Evolutionary conservation across 352 stramenopile species (phyloP).

Genomic region (Peronosclerospora sorghi): DNA sequence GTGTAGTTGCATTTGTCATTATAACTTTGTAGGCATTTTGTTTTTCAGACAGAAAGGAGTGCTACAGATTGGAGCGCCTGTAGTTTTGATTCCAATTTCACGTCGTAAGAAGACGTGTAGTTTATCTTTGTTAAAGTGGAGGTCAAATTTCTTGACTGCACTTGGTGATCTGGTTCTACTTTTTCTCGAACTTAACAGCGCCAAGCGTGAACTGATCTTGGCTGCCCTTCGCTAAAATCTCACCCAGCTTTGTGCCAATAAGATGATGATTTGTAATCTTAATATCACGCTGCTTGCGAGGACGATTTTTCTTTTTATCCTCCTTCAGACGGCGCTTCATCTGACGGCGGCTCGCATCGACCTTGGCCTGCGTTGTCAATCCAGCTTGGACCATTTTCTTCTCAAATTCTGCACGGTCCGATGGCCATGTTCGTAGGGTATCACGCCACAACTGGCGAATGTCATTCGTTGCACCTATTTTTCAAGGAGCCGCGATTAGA

Average conservation of each 20-base stretch:
- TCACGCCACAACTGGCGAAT: conserved; percentile 77
- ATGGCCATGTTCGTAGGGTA: conserved; percentile 57
- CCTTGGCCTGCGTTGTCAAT: conserved; percentile 73
- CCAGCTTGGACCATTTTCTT: conserved; percentile 70
- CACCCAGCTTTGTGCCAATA: conserved; percentile 75
- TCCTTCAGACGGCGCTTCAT: conserved; percentile 74
- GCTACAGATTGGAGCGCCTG: conserved; percentile 21
- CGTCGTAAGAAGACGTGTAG: too few species aligned
- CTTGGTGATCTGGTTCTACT: conserved; percentile 15
- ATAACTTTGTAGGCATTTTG: conserved; percentile 31
- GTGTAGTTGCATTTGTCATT: conserved; percentile 33
- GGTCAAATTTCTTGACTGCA: too few species aligned
- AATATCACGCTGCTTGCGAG: conserved; percentile 78
- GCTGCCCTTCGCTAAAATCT: conserved; percentile 68
- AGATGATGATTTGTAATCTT: conserved; percentile 86
- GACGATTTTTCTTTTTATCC: conserved; percentile 71
- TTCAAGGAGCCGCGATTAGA: conserved; percentile 1
- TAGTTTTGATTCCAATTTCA: conserved; percentile 3
- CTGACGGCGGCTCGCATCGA: conserved; percentile 65
- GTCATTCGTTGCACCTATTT: conserved; percentile 66
- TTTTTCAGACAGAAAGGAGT: conserved; percentile 63
- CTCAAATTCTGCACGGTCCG: conserved; percentile 67
- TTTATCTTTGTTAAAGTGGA: conserved; percentile 5
- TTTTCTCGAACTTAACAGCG: conserved; percentile 72
- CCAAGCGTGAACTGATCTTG: conserved; percentile 76